A percentile compares a stretch with the other conserved stretches of the same genome.
phyloP scores from a whole-genome alignment of 257 asterid species.

The Fraxinus cuspidata region DNA sequence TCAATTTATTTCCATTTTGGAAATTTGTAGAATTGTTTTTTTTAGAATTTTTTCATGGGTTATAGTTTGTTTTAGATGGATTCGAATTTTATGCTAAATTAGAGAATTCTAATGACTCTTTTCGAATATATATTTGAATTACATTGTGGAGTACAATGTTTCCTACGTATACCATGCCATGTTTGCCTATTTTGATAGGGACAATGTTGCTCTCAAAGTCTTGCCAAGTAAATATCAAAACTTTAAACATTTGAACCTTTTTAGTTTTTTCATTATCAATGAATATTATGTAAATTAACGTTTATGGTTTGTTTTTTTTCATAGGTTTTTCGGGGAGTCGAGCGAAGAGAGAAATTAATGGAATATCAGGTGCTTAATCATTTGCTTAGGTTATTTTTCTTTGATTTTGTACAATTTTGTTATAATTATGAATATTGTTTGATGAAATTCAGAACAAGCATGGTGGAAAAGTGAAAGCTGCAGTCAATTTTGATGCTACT shows the following conservation, averaged over 20 bases:
- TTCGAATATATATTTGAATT: slow-evolving; percentile 11
- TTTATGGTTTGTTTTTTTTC: slow-evolving; percentile 1
- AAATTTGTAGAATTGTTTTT: background rate
- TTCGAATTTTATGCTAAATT: background rate
- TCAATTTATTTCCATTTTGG: background rate
- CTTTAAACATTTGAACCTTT: background rate
- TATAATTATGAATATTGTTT: background rate
- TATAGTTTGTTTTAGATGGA: background rate
- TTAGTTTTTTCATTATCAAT: background rate
- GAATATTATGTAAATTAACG: background rate
- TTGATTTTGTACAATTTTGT: background rate
- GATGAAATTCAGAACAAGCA: slow-evolving; percentile 47
- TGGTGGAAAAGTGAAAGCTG: slow-evolving; percentile 77
- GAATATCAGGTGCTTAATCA: slow-evolving; percentile 63
- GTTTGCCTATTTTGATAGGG: slow-evolving; percentile 14
- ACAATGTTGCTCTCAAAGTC: slow-evolving; percentile 82
- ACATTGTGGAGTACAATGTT: slow-evolving; percentile 61
- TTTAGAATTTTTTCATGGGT: background rate
- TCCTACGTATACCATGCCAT: too few relatives aligned
- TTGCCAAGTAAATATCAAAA: slow-evolving; percentile 54
- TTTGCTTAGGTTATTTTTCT: background rate
- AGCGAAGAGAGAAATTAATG: slow-evolving; percentile 69
- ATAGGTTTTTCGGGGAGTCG: slow-evolving; percentile 75
- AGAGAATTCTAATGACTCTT: background rate
- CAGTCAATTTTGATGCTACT: slow-evolving; percentile 67